Evolutionary conservation across 495 filamentous ascomycete genomes (phyloP).

Genomic region (Glonium stellatum): DNA sequence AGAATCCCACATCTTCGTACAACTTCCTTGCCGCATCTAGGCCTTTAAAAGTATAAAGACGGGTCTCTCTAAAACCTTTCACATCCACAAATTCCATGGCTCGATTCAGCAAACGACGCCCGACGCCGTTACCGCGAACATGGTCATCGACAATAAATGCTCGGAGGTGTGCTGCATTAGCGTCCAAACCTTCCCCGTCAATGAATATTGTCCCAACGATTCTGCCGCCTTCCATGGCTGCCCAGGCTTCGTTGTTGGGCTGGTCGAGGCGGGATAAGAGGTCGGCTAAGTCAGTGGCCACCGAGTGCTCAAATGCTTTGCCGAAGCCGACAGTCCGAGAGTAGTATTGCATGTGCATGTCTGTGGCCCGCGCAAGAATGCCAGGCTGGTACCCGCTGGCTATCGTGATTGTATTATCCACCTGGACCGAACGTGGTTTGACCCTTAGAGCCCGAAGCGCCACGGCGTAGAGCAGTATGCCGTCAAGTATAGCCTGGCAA

Average conservation of each 20-base stretch:
- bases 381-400: neutral
- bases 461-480: too few relatives aligned
- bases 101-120: neutral
- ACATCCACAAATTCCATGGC: neutral
- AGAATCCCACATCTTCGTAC: neutral
- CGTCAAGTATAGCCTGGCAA: too few relatives aligned
- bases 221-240: neutral
- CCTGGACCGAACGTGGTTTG: too few relatives aligned
- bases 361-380: neutral
- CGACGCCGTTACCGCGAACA: neutral
- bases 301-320: neutral
- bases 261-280: neutral
- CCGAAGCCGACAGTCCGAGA: neutral
- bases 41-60: neutral
- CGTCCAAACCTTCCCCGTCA: neutral
- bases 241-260: neutral
- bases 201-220: neutral
- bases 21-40: neutral
- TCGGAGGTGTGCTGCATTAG: neutral
- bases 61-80: neutral
- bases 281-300: neutral
- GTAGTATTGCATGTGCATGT: neutral
- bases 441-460: too few relatives aligned
- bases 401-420: too few relatives aligned
- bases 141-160: neutral